phyloP scores from a whole-genome alignment of 1,139 yeast species.

The Magnusiomyces sp. region DNA sequence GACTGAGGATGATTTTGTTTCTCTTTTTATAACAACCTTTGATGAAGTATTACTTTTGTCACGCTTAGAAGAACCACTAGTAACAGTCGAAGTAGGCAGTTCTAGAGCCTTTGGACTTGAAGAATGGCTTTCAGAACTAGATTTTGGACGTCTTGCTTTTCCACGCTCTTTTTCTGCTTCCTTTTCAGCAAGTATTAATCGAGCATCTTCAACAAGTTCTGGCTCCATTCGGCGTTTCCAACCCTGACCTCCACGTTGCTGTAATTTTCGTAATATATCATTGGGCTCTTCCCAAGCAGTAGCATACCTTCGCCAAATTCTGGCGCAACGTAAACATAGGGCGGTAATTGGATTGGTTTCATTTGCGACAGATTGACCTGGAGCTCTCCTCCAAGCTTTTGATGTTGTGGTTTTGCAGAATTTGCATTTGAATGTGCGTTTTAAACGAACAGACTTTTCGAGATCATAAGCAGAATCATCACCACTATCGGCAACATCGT shows the following conservation, averaged over 20 bases:
- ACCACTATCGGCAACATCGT: constrained; percentile 51
- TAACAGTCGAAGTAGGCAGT: no score
- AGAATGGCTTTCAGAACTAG: background rate
- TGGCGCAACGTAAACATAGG: constrained; percentile 78
- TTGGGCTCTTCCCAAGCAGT: constrained; percentile 80
- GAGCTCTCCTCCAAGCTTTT: constrained; percentile 60
- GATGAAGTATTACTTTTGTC: no score
- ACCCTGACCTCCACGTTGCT: constrained; percentile 39
- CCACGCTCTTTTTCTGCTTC: no score
- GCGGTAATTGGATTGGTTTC: constrained; percentile 39
- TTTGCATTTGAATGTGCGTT: constrained; percentile 47
- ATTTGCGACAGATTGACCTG: constrained; percentile 47
- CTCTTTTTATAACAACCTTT: no score
- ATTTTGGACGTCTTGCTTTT: background rate
- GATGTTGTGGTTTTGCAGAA: constrained; percentile 53
- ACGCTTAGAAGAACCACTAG: no score
- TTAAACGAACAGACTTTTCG: constrained; percentile 36
- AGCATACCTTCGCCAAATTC: constrained; percentile 86
- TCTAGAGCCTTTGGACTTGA: no score
- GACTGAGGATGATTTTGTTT: no score
- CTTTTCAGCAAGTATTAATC: constrained; percentile 46
- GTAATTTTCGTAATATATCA: constrained; percentile 49
- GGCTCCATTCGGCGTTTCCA: constrained; percentile 59
- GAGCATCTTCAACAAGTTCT: constrained; percentile 64
- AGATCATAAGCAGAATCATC: constrained; percentile 65